A percentile compares a stretch with the other conserved stretches of the same genome.
These are phyloP conservation scores for Citrus sinensis DNA, from an alignment of 345 rosid genomes.

Conservation along the genomic window DVS_A1.0 CM039161.1:14457501-14458000, in stretches of 20 bases:
- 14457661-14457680: neutral
- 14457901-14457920: neutral
- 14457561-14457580: slow-evolving; percentile 91
- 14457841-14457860: neutral
- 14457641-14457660: neutral
- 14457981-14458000: neutral
- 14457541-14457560: slow-evolving; percentile 90
- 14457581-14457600: slow-evolving; percentile 74
- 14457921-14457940: neutral
- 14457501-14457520: slow-evolving; percentile 83
- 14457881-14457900: neutral
- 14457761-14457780: neutral
- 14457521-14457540: slow-evolving; percentile 93
- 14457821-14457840: neutral
- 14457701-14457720: neutral
- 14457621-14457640: neutral
- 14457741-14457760: neutral
- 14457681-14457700: neutral
- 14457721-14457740: neutral
- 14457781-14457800: neutral
- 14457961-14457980: neutral
- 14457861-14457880: neutral
- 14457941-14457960: neutral
- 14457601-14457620: neutral
- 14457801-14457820: neutral